These are phyloP conservation scores for Paecilomyces sp. DNA, from an alignment of 2,329 filamentous ascomycete genomes.

Conservation along the genomic window DNA sequence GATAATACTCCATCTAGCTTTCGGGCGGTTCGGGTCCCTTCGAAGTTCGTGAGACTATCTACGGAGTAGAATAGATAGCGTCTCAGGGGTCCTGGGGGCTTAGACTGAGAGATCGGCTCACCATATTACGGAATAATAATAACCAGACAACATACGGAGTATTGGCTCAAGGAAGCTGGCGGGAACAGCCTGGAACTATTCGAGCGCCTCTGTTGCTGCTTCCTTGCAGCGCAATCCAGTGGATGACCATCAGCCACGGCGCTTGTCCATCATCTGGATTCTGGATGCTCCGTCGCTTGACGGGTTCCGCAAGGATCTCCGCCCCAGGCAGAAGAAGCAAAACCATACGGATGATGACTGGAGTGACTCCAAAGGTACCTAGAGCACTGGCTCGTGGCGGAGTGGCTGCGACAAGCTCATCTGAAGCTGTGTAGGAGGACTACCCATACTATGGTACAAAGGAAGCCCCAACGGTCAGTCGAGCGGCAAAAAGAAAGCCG, in stretches of 20 bases:
- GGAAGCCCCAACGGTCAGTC: too few relatives aligned
- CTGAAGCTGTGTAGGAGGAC: not conserved
- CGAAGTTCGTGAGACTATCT: too few relatives aligned
- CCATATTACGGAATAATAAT: too few relatives aligned
- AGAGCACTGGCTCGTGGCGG: not conserved
- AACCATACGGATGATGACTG: not conserved
- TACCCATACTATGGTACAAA: too few relatives aligned
- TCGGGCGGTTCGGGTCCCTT: too few relatives aligned
- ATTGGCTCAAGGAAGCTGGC: not conserved
- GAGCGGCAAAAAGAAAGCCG: not conserved
- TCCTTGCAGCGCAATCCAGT: not conserved
- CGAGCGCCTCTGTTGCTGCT: not conserved
- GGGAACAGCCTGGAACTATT: not conserved
- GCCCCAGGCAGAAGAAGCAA: not conserved
- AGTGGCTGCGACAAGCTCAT: not conserved
- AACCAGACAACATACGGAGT: too few relatives aligned
- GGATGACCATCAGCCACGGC: not conserved
- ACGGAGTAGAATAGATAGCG: too few relatives aligned
- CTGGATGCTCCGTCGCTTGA: not conserved
- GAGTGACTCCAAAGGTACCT: not conserved
- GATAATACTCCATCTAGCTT: too few relatives aligned
- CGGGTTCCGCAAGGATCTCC: not conserved
- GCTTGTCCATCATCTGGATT: not conserved
- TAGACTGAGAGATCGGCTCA: too few relatives aligned
- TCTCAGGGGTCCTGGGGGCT: too few relatives aligned